Base-by-base conservation (phyloP, 345 rosid genomes). In the Mallotus nudiflorus region DNA sequence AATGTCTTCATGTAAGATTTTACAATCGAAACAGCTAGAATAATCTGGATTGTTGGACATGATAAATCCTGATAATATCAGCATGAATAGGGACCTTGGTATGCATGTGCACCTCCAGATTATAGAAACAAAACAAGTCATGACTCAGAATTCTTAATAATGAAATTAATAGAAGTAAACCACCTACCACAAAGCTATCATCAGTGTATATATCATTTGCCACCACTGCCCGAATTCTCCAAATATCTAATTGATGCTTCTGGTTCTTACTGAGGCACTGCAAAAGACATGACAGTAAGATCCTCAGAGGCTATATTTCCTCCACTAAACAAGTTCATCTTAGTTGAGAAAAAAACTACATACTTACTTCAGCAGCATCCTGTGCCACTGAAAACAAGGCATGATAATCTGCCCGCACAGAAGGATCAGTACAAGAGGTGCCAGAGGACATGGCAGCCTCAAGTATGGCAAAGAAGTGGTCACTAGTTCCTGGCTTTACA, bases 181-280 rank as follows among this genome's bases (percentile, higher is more conserved):
- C n/a, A 59, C 87, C 29, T 83, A 95, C 99, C 96, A 95, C 82
- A 72, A 95, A 95, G 87, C 94, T 95, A 82, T 95, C 99, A 70
- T 95, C 99, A 9, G 98, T 92, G 77, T 85, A 85, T 27, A 95
- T 84, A 77, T 95, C 99, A 80, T 92, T 92, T 59, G 96, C 94
- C 76, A 90, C 84, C 80, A 95, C 96, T 55, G 98, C 97, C 68
- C 69, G 78, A 58, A 85, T 66, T 54, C 87, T 86, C 99, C 99
- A 92, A 11, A 76, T 73, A 52, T 76, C 83, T 67, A 95, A 68
- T 69, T 79, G 85, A 81, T 89, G 84, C 83, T 78, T 89, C 88
- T 92, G 97, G 80, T 78, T 86, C 78, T 77, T 87, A 76, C 62
- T 83, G 22, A 95, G 82, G 80, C 82, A 84, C 99, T 95, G 69